A percentile compares a stretch with the other conserved stretches of the same genome.
phyloP scores from a whole-genome alignment of 768 basidiomycete species.

The Calocybe cyanea region DNA sequence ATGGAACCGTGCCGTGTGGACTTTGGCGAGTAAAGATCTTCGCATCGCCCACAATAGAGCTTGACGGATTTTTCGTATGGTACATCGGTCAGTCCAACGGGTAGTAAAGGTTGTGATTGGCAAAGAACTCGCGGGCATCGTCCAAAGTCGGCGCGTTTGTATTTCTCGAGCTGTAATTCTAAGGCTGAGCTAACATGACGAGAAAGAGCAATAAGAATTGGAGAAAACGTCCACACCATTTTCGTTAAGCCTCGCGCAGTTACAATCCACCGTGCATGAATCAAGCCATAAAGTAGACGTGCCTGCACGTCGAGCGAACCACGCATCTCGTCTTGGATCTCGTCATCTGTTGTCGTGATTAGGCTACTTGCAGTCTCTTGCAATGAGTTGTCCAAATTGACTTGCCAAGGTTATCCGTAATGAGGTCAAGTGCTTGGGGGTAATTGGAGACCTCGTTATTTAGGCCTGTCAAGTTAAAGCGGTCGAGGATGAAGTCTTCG shows the following conservation, averaged over 20 bases:
- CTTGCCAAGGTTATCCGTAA: constrained; percentile 92
- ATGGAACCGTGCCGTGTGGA: constrained; percentile 95
- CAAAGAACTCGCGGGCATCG: constrained; percentile 97
- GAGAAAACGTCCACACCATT: constrained; percentile 59
- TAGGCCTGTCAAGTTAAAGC: constrained; percentile 96
- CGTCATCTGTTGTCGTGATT: constrained; percentile 60
- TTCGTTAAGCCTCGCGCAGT: constrained; percentile 91
- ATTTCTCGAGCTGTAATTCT: constrained; percentile 80
- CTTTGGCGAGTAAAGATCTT: constrained; percentile 98
- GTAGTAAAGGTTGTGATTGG: constrained; percentile 90
- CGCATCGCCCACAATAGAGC: constrained; percentile 96
- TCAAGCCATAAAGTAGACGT: constrained; percentile 89
- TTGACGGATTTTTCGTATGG: constrained; percentile 99
- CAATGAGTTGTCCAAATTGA: constrained; percentile 5
- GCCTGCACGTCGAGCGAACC: constrained; percentile 93
- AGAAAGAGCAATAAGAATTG: not conserved
- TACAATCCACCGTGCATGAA: constrained; percentile 96
- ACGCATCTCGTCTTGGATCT: constrained; percentile 89
- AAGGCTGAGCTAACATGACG: not conserved
- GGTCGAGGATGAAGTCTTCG: constrained; percentile 97
- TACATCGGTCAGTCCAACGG: constrained; percentile 95
- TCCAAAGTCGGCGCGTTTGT: constrained; percentile 97
- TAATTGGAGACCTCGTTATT: constrained; percentile 97
- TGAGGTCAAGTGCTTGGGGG: constrained; percentile 88
- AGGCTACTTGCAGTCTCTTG: not conserved